Evolutionary conservation across 2,329 filamentous ascomycete species (phyloP), one percentile per base, ranked within the genome.

Genomic region (Fusarium abutilonis): DNA sequence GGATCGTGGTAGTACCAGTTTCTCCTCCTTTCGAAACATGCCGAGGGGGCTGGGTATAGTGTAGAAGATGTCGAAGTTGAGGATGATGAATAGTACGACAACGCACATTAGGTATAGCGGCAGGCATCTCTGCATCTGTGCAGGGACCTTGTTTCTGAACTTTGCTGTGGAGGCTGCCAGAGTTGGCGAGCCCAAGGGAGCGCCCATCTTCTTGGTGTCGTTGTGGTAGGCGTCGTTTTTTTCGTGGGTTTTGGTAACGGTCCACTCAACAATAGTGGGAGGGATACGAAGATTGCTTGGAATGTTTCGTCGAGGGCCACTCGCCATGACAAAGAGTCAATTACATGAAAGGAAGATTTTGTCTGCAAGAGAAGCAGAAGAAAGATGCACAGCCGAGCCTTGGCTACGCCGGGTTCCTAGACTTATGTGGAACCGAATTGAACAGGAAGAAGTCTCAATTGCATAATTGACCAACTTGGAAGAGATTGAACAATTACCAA

Each of bases 61-160:
- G 38, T 68, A 70, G 61, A 79, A 72, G 44, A 79, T 56, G 59
- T 80, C 79, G 34, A 78, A 71, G 63, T 82, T 82, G 48, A 81
- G 75, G 44, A 84, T 66, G 57, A 84, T 72, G 36, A 84, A 63
- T 35, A 84, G 58, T 15, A 83, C 52, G 40, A 79, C 68, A 8
- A 83, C 63, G 54, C 76, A 77, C 28, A 71, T 75, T 19, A 82
- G 59, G 64, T 82, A 83, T 15, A 82, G 71, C 3, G 80, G 78
- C 13, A 85, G 69, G 34, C 76, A 76, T 57, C 82, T 77, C 48
- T 79, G 77, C 56, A 84, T 73, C 56, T 82, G 81, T 17, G 78
- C 80, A 2, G 81, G 82, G 34, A 83, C 69, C 35, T 72, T 63
- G 44, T 70, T 70, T 49, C 69, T 63, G 36, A 71, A 68, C 62